Conservation (phyloP, 805 yeast genomes). For the Kazachstania viticola region DNA sequence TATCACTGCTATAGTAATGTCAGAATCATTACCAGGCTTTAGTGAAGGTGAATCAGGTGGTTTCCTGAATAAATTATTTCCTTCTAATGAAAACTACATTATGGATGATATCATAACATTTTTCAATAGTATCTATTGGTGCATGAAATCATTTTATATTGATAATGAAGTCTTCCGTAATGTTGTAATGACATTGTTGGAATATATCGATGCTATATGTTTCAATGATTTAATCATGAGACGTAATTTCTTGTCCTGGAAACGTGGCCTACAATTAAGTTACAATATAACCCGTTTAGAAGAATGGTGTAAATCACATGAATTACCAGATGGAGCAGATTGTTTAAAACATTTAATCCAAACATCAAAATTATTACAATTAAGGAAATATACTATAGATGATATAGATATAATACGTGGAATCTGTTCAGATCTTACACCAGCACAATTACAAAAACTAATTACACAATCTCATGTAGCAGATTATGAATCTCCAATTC, state of each 20-base stretch:
- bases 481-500: conserved; percentile 88
- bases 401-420: conserved; percentile 90
- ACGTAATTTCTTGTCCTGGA: conserved; percentile 91
- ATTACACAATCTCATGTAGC: conserved; percentile 83
- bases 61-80: conserved; percentile 73
- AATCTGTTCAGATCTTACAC: conserved; percentile 86
- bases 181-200: conserved; percentile 71
- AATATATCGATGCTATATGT: conserved; percentile 83
- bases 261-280: conserved; percentile 91
- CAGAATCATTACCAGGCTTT: conserved; percentile 94
- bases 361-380: conserved; percentile 84
- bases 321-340: conserved; percentile 74
- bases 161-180: conserved; percentile 77
- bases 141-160: conserved; percentile 82
- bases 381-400: conserved; percentile 77
- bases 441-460: conserved; percentile 90
- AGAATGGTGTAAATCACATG: conserved; percentile 97
- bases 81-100: conserved; percentile 58
- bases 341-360: conserved; percentile 81
- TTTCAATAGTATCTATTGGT: conserved; percentile 83
- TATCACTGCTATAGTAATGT: conserved; percentile 86
- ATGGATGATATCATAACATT: conserved; percentile 92
- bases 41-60: conserved; percentile 74
- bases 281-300: conserved; percentile 93
- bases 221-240: conserved; percentile 94